Evolutionary conservation across 1,139 yeast species (phyloP), one percentile per base, ranked within the genome.

Genomic region (Sugiyamaella castrensis): DNA sequence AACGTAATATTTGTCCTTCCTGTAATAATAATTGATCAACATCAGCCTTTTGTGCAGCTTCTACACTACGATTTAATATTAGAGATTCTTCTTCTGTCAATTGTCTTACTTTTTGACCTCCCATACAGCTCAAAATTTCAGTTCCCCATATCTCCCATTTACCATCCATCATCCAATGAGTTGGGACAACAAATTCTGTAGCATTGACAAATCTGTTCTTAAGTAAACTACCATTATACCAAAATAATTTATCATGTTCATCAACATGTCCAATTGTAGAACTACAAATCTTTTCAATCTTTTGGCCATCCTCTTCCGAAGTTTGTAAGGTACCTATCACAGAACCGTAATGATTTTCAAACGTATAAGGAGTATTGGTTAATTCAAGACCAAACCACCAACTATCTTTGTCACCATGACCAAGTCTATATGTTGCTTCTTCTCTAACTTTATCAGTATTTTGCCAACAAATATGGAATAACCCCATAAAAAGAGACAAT

Each of bases 301-400:
- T 11, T 11, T 39, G 13, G 4, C 8, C 40, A 8, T 26, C 11
- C 40, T 37, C 40, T 8, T 9, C 13, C 12, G n/a, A 28, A n/a
- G n/a, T 31, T 15, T 2, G 9, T 5, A 36, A 8, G 4, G 31
- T 30, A 13, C 47, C 47, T 30, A 37, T 28, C 8, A 24, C 37
- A 15, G 27, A 15, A 8, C 42, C 47, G 37, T 30, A 43, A 26
- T 37, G 32, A 8, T 37, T 32, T 24, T 43, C 47, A 37, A 43
- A 37, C 10, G 41, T 31, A 30, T 30, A 43, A n/a, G 47, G n/a
- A 7, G 35, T n/a, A 29, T 36, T 31, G 19, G 37, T 38, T 10
- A 46, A 39, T 15, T 46, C 49, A 27, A 46, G 26, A 13, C 49
- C 49, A 30, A 46, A 42, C 49, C 49, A 46, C 40, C 43, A 46